A percentile compares a stretch with the other conserved stretches of the same genome.
phyloP scores from a whole-genome alignment of 768 basidiomycete genomes.

The Coprinopsis cinerea region DNA sequence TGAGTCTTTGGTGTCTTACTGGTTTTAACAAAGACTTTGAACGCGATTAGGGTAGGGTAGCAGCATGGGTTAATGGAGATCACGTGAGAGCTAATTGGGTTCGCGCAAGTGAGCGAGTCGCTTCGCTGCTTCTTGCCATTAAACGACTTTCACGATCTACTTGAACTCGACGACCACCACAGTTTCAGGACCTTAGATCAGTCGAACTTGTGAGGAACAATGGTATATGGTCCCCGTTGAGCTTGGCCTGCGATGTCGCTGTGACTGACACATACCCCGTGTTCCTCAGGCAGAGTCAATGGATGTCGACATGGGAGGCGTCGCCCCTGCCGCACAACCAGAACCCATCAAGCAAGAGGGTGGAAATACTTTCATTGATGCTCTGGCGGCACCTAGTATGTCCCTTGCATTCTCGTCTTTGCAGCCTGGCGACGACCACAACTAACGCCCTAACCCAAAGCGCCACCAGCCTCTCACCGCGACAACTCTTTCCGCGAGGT shows the following conservation, averaged over 20 bases:
- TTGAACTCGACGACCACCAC: not conserved
- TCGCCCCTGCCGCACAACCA: not conserved
- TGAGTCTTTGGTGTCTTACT: too few species aligned
- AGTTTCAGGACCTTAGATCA: not conserved
- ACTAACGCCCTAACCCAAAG: not conserved
- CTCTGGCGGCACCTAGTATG: not conserved
- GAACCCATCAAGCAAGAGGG: not conserved
- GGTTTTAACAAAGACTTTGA: too few species aligned
- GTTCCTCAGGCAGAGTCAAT: constrained; percentile 9
- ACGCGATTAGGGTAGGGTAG: not conserved
- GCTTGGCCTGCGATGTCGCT: not conserved
- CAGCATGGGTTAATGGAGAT: not conserved
- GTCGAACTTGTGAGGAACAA: not conserved
- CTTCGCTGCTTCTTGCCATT: constrained; percentile 5
- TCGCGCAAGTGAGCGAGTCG: constrained; percentile 15
- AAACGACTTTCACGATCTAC: not conserved
- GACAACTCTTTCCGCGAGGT: constrained; percentile 71
- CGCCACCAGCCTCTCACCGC: constrained; percentile 25
- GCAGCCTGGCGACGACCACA: not conserved
- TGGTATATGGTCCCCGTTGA: not conserved
- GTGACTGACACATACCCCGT: constrained; percentile 4
- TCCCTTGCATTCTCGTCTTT: not conserved
- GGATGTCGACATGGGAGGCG: constrained; percentile 10
- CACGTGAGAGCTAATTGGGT: constrained; percentile 28
- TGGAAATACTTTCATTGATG: not conserved